Evolutionary conservation across 2,329 filamentous ascomycete species (phyloP), one percentile per base, ranked within the genome.

Genomic region (Parascedosporium putredinis): DNA sequence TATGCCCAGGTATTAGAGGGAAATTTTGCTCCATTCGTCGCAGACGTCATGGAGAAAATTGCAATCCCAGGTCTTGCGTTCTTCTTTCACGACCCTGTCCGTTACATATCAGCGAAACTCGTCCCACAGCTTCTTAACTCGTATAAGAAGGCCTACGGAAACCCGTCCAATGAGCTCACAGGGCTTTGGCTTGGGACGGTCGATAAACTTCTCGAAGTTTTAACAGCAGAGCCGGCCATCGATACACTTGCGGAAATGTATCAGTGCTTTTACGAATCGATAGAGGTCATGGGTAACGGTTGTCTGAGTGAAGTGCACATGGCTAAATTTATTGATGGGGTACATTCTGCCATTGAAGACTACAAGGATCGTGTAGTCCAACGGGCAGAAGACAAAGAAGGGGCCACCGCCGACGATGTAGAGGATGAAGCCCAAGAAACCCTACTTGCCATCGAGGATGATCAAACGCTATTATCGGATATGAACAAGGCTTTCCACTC

Each of bases 401-500:
- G 73, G 8, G 70, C 68, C 10, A 86, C 91, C 20, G 81, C 83
- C 2, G 89, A 94, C 49, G 91, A 97, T 51, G 90, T 84, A 14
- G 91, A 96, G 56, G 90, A 96, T 60, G 84, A 93, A 52, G 84
- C 84, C 14, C 86, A 96, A 58, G 91, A 96, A 48, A 79, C 84
- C 42, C 75, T 94, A 27, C 85, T 94, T 58, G 93, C 91, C 10
- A 90, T 98, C 45, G 93, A 98, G 65, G 93, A 98, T 58, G 93
- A 98, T 63, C 91, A 97, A 68, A 95, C 89, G 20, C 76, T 98
- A 16, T 77, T 98, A 40, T 95, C 90, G 2, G 93, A 98, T 62
- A 98, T 98, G 93, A 98, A 98, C 79, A 98, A 98, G 74, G 91
- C 93, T 1, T 98, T 95, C 78, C 93, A 98, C 68, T 91, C 89